Evolutionary conservation across 2,329 filamentous ascomycete species (phyloP).

Genomic region (Exserohilum turcica): DNA sequence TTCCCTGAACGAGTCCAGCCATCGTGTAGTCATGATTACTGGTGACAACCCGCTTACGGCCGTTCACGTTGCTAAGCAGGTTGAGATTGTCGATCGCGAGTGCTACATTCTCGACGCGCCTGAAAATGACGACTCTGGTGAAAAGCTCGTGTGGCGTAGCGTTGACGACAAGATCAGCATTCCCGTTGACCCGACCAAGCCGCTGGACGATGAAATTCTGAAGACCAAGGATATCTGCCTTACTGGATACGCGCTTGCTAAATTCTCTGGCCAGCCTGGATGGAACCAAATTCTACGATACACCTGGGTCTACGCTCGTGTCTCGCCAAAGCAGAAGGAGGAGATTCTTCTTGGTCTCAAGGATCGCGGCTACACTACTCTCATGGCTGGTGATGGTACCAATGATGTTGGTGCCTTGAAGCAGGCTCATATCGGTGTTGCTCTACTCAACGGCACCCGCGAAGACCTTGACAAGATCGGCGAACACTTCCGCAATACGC

Average conservation of each 20-base stretch:
- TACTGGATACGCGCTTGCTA: slow-evolving; percentile 89
- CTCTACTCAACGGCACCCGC: slow-evolving; percentile 89
- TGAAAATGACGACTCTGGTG: slow-evolving; percentile 80
- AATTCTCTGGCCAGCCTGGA: slow-evolving; percentile 81
- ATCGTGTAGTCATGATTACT: slow-evolving; percentile 98
- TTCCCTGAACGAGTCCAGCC: slow-evolving; percentile 98
- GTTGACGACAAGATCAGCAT: slow-evolving; percentile 89
- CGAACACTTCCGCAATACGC: slow-evolving; percentile 90
- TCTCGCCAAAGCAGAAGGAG: slow-evolving; percentile 98
- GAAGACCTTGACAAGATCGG: slow-evolving; percentile 90
- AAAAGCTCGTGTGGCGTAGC: slow-evolving; percentile 89
- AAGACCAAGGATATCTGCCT: slow-evolving; percentile 89
- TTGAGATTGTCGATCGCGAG: slow-evolving; percentile 96
- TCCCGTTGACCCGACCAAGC: slow-evolving; percentile 80
- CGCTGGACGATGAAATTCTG: slow-evolving; percentile 80
- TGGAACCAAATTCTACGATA: slow-evolving; percentile 80
- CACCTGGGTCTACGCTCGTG: slow-evolving; percentile 96
- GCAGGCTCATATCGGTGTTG: slow-evolving; percentile 96
- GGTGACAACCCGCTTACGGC: slow-evolving; percentile 97
- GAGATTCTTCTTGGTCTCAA: slow-evolving; percentile 96
- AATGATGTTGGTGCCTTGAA: slow-evolving; percentile 98
- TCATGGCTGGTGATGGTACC: slow-evolving; percentile 98
- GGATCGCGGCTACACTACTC: slow-evolving; percentile 94
- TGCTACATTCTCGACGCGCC: slow-evolving; percentile 94
- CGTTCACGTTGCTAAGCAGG: slow-evolving; percentile 90